Base-by-base conservation (phyloP, 257 asterid genomes). In the Catharanthus roseus region DNA sequence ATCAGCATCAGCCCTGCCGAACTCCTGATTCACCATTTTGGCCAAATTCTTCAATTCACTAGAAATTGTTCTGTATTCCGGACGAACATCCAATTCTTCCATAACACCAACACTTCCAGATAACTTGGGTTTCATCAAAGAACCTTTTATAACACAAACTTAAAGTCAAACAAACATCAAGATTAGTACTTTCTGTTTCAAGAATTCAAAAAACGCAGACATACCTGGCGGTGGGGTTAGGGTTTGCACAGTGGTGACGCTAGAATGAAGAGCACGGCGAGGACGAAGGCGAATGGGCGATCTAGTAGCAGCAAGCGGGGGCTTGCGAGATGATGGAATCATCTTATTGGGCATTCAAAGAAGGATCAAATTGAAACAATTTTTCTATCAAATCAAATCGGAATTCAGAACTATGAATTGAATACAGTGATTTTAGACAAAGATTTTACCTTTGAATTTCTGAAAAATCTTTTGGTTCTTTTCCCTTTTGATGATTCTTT, bases 221-320 rank as follows among this genome's bases (percentile, higher is more conserved):
- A 8, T 71, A 89, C 95, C 96, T 58, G 98, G 91, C 29, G 90
- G 67, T 6, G 67, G 44, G 3, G 67, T 87, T 12, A 88, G 81
- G 28, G 88, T 81, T 62, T 72, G 87, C 62, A 41, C 26, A 67
- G 70, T 36, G 74, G 68, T 69, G 33, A 84, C 21, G 13, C 82
- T 72, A 34, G 97, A 82, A 68, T 81, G 95, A 74, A 85, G 91
- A 29, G 76, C 76, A 16, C 88, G 88, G 39, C 92, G 87, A 50
- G 92, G 58, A 1, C 96, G 92, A 67, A 82, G 87, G 29, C 95
- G 82, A 33, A 89, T 79, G 36, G 97, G 99, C 63, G 99, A 91
- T 84, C 96, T 84, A 2, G 93, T 86, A 7, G 93, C 83, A 2
- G 95, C 86, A 7, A 91, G 96, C 28, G 99, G 99, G 0, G 99